phyloP scores from a whole-genome alignment of 768 basidiomycete species.

The Hygrocybe coccinea region DNA sequence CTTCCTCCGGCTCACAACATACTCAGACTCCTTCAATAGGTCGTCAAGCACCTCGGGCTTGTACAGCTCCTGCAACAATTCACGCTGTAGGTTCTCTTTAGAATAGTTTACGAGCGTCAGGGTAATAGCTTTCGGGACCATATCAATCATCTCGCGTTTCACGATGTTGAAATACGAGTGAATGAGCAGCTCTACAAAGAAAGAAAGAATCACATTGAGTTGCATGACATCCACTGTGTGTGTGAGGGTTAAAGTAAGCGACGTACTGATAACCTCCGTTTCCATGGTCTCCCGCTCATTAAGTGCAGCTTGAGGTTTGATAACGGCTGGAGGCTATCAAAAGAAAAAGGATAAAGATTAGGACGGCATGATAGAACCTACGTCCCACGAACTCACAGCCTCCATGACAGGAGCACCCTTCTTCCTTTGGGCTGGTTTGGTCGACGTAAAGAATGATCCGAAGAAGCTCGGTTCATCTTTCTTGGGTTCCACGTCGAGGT shows the following conservation, averaged over 20 bases:
- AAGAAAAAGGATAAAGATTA: neutral
- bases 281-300: constrained; percentile 97
- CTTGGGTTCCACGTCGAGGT: constrained; percentile 85
- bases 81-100: constrained; percentile 92
- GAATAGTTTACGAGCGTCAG: constrained; percentile 87
- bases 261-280: constrained; percentile 98
- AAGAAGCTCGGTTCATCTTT: constrained; percentile 93
- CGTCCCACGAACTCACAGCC: constrained; percentile 35
- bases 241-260: neutral
- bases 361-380: too few species aligned
- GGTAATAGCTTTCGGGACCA: constrained; percentile 95
- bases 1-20: constrained; percentile 83
- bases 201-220: neutral
- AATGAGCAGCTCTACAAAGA: constrained; percentile 70
- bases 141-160: constrained; percentile 99
- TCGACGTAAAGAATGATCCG: constrained; percentile 86
- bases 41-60: constrained; percentile 95
- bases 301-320: constrained; percentile 85
- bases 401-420: constrained; percentile 49
- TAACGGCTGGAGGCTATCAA: constrained; percentile 63
- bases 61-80: constrained; percentile 93
- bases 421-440: constrained; percentile 52
- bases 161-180: constrained; percentile 97
- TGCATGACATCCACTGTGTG: neutral
- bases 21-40: constrained; percentile 90